Base-by-base conservation (phyloP, 805 yeast species). In the Clavispora carvajalis region DNA sequence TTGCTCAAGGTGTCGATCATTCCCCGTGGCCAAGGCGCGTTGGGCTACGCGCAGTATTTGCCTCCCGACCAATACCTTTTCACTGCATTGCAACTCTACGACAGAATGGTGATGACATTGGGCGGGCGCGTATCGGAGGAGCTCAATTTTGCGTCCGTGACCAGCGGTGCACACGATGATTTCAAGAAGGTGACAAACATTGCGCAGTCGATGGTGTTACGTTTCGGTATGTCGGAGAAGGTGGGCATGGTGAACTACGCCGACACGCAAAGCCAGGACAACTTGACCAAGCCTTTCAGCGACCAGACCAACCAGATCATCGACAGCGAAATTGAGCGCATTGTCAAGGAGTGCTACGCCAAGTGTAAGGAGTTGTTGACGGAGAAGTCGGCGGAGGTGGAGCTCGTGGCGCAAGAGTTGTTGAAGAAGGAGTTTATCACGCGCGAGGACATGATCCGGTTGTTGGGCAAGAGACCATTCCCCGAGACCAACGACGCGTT, bases 81-180 rank as follows among this genome's bases (percentile, higher is more conserved):
- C 41, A 77, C 88, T 22, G 79, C 81, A 35, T 82, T 82, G 54
- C 93, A 90, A 58, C 77, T 85, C 53, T 62, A 64, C 50, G 91
- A 90, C 62, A 73, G 95, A 49, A 89, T 90, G 89, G 80, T 85
- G n/a, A 90, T 90, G 91, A 82, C 96, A 0, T 66, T 90, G 24
- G 97, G 96, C 44, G 97, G 97, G 8, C 73, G 96, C 54, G 95
- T 87, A 3, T 79, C 90, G 43, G 97, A 90, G 64, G 96, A 90
- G 63, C 59, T 90, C 30, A 91, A 89, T 61, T 90, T 89, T 60
- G 76, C 76, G 33, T 77, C 89, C 1, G 96, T 90, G 5, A 90
- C 96, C 2, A 80, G 89, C 47, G 97, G 97, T 44, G 96, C 95
- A 0, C 79, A 84, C 33, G 96, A 89, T 60, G 97, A 90, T 62